These are phyloP conservation scores for Exsudoporus frostii DNA, from an alignment of 768 basidiomycete species.

Conservation along the genomic window DNA sequence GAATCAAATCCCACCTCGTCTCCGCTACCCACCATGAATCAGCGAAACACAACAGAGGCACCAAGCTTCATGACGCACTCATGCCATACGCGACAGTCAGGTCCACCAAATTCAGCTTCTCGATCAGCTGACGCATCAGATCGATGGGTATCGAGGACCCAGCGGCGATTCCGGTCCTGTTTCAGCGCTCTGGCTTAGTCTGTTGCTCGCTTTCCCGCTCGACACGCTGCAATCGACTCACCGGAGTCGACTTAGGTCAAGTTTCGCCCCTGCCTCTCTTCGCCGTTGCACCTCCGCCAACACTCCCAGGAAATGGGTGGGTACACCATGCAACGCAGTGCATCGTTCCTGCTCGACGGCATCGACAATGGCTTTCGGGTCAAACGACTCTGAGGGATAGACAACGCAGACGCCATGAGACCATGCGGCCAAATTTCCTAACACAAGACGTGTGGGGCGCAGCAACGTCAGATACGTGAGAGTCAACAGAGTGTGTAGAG, in stretches of 20 bases:
- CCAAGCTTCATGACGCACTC: slow-evolving; percentile 50
- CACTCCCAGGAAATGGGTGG: slow-evolving; percentile 80
- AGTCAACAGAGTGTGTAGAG: slow-evolving; percentile 1
- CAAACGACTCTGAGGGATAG: slow-evolving; percentile 65
- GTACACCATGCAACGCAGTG: slow-evolving; percentile 80
- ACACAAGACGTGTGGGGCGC: slow-evolving; percentile 57
- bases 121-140: slow-evolving; percentile 70
- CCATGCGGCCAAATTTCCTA: slow-evolving; percentile 81
- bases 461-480: slow-evolving; percentile 10
- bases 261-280: slow-evolving; percentile 38
- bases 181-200: not conserved
- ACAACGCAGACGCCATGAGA: slow-evolving; percentile 69
- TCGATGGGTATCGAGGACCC: slow-evolving; percentile 78
- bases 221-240: slow-evolving; percentile 20
- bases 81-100: slow-evolving; percentile 83
- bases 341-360: slow-evolving; percentile 66
- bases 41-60: not conserved
- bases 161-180: slow-evolving; percentile 79
- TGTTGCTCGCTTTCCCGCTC: not conserved
- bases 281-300: slow-evolving; percentile 63
- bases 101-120: slow-evolving; percentile 62
- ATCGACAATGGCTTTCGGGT: slow-evolving; percentile 66
- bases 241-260: slow-evolving; percentile 57
- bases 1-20: slow-evolving; percentile 46
- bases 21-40: slow-evolving; percentile 49